Evolutionary conservation across 2,329 filamentous ascomycete species (phyloP), one percentile per base, ranked within the genome.

Genomic region (Berkeleyomyces basicola): DNA sequence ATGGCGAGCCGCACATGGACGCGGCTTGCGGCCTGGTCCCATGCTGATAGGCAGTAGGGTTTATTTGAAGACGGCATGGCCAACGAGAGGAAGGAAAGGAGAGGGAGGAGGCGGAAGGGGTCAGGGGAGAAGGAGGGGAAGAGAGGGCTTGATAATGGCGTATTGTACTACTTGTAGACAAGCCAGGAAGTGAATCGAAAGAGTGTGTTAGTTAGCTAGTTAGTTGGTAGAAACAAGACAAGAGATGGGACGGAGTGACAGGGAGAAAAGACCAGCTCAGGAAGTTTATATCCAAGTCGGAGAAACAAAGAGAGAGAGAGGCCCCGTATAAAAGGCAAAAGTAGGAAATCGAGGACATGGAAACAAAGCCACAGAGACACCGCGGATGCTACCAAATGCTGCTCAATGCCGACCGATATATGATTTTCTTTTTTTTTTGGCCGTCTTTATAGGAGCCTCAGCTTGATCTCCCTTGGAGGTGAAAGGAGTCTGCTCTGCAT

Each of bases 1-100:
- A 70, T 63, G 1, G 64, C 63, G 4, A 66, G 63, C 14, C 65
- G 65, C 9, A 67, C 63, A 46, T 66, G 64, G 42, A 63, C 58
- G 3, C 65, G 61, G n/a, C 64, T 65, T 14, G 64, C 64, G 36
- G 61, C 51, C 59, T 67, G 66, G 61, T 67, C 66, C 66, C 66
- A 67, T 9, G 61, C 51, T 7, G 65, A 66, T 11, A 67, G 64
- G 53, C 55, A 44, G 47, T 61, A 66, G 7, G 60, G 61, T 31
- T 42, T 63, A 31, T 63, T 37, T 42, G 57, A 55, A 14, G 46
- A 53, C 5, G 58, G 40, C 40, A 44, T 59, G 43, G 58, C 31
- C 23, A 14, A 40, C 33, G 58, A 23, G 58, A 37, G 46, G 23
- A 59, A 51, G 9, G 46, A 51, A 31, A 51, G n/a, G n/a, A 51